Conservation (phyloP, 805 yeast species). For the Monosporozyma solicola region DNA sequence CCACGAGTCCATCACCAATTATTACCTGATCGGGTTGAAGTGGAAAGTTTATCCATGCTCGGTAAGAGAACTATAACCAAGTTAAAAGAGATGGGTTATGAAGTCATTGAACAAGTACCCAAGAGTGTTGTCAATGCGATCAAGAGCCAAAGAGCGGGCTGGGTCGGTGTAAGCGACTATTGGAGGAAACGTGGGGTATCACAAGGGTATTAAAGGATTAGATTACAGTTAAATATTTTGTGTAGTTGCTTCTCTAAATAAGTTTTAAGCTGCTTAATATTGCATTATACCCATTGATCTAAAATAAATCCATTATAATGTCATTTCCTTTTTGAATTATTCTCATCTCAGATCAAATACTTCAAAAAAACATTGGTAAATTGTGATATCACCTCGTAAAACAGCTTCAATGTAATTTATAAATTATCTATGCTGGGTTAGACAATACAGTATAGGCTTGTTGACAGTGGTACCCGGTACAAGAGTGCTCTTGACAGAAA, state of each 20-base stretch:
- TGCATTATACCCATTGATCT: no score
- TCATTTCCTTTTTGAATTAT: no score
- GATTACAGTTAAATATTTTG: no score
- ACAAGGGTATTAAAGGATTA: conserved; percentile 1
- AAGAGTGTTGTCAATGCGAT: conserved; percentile 54
- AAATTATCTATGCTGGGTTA: conserved; percentile 44
- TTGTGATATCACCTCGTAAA: conserved; percentile 30
- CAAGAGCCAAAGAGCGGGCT: conserved; percentile 27
- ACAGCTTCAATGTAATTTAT: no score
- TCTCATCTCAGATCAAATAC: no score
- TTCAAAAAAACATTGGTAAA: no score
- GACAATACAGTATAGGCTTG: conserved; percentile 83
- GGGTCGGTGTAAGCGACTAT: conserved; percentile 77
- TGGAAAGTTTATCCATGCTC: conserved; percentile 44
- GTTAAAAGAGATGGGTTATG: conserved; percentile 43
- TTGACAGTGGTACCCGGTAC: conserved; percentile 71
- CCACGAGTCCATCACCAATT: conserved; percentile 90
- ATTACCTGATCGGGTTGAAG: conserved; percentile 56
- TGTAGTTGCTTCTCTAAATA: neutral
- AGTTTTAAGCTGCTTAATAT: no score
- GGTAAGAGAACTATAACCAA: conserved; percentile 33
- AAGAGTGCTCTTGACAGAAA: conserved; percentile 44
- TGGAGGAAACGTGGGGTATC: conserved; percentile 75
- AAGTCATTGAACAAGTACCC: conserved; percentile 34
- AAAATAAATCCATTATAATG: no score